These are phyloP conservation scores for Chytridium lagenaria DNA, from an alignment of 371 early-diverging fungal genomes.

Conservation along the genomic window DNA sequence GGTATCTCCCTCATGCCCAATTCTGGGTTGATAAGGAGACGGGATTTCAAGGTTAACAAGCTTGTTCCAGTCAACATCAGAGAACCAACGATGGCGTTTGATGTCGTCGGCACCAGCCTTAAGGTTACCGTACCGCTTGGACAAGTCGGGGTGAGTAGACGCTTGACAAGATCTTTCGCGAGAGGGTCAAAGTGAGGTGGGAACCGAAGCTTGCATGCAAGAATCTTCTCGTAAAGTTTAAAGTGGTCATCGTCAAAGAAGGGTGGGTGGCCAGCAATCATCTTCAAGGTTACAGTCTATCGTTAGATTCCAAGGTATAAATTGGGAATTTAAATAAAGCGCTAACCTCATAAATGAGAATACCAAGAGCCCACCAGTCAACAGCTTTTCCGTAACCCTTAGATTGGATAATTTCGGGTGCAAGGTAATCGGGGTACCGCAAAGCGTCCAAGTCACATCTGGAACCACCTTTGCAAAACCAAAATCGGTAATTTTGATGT, in stretches of 20 bases:
- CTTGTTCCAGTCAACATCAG: conserved; percentile 85
- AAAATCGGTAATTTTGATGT: conserved; percentile 99
- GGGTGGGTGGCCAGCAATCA: conserved; percentile 86
- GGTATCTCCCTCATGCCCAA: conserved; percentile 57
- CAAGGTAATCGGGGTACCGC: conserved; percentile 99
- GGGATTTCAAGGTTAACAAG: conserved; percentile 71
- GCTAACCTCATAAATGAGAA: conserved; percentile 92
- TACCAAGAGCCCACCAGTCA: conserved; percentile 97
- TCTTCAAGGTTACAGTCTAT: conserved; percentile 33
- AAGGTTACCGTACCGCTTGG: conserved; percentile 87
- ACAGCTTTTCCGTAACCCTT: conserved; percentile 95
- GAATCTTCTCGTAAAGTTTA: conserved; percentile 86
- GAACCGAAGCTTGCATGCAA: conserved; percentile 81
- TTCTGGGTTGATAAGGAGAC: conserved; percentile 78
- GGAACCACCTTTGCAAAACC: conserved; percentile 98
- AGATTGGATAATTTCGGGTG: conserved; percentile 96
- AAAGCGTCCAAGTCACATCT: conserved; percentile 94
- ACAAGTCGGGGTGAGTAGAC: conserved; percentile 81
- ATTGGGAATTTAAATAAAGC: too few species aligned
- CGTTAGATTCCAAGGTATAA: too few species aligned
- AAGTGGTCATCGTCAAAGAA: conserved; percentile 88
- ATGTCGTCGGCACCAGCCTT: conserved; percentile 84
- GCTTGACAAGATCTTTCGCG: conserved; percentile 87
- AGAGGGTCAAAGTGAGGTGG: conserved; percentile 83
- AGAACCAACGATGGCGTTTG: conserved; percentile 90